Evolutionary conservation across 768 basidiomycete species (phyloP).

Genomic region (Cystobasidiopsis lactophilus): DNA sequence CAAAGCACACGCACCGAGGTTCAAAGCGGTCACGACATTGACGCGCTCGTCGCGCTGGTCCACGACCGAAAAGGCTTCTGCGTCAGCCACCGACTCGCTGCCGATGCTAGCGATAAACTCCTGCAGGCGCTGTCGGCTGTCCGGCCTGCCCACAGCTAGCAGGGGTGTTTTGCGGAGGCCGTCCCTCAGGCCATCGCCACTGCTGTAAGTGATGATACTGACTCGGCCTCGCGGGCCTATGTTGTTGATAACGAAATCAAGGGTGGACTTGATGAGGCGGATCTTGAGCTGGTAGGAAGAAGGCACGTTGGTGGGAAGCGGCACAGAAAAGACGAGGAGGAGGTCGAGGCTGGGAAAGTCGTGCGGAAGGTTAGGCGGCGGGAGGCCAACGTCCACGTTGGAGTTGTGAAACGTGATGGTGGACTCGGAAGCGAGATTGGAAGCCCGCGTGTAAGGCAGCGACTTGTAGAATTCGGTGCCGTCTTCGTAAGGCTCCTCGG

Average conservation of each 20-base stretch:
- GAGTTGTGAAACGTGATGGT: slow-evolving; percentile 44
- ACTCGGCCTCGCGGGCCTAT: slow-evolving; percentile 57
- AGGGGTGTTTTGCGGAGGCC: slow-evolving; percentile 80
- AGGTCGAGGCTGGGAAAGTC: slow-evolving; percentile 80
- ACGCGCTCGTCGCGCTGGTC: slow-evolving; percentile 77
- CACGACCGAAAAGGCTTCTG: slow-evolving; percentile 44
- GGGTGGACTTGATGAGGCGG: slow-evolving; percentile 64
- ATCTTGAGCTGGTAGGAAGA: slow-evolving; percentile 58
- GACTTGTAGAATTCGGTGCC: neutral
- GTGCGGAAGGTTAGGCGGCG: slow-evolving; percentile 35
- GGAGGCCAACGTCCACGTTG: too few species aligned
- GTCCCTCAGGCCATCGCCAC: slow-evolving; percentile 35
- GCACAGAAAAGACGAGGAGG: slow-evolving; percentile 73
- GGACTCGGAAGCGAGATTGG: slow-evolving; percentile 27
- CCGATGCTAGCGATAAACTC: slow-evolving; percentile 13
- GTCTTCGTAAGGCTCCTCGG: neutral
- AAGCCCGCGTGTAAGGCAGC: neutral
- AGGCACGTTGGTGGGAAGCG: slow-evolving; percentile 49
- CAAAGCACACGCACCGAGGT: slow-evolving; percentile 47
- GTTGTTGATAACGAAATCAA: slow-evolving; percentile 65
- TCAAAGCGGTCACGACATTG: slow-evolving; percentile 95
- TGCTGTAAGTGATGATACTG: slow-evolving; percentile 78
- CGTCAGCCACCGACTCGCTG: slow-evolving; percentile 24
- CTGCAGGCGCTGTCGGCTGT: slow-evolving; percentile 11
- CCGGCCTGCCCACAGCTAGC: slow-evolving; percentile 35